These are phyloP conservation scores for Trichoderma parareesei DNA, from an alignment of 495 filamentous ascomycete genomes.

Conservation along the genomic window DNA sequence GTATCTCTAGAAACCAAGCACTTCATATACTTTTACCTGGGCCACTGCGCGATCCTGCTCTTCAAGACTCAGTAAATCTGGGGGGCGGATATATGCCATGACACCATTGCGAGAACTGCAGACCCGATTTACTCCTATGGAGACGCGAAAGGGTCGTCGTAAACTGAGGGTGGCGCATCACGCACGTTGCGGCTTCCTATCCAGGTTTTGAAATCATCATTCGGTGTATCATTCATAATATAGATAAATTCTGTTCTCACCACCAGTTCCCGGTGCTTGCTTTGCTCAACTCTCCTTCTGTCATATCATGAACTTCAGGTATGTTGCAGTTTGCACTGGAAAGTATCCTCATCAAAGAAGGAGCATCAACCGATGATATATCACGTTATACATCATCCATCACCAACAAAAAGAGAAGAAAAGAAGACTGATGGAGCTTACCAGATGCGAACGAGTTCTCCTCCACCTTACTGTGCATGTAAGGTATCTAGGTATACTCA, in stretches of 20 bases:
- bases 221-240: neutral
- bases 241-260: neutral
- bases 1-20: slow-evolving; percentile 79
- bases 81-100: neutral
- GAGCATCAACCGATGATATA: too few relatives aligned
- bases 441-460: too few relatives aligned
- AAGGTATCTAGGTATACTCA: too few relatives aligned
- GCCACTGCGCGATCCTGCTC: slow-evolving; percentile 94
- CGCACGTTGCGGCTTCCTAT: neutral
- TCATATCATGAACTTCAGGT: too few relatives aligned
- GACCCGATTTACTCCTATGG: neutral
- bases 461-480: too few relatives aligned
- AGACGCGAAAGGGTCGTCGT: neutral
- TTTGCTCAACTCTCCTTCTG: neutral
- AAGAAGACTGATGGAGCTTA: too few relatives aligned
- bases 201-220: neutral
- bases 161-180: neutral
- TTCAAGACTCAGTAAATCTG: slow-evolving; percentile 89
- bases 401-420: too few relatives aligned
- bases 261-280: neutral
- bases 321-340: too few relatives aligned
- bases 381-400: too few relatives aligned
- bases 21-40: slow-evolving; percentile 99
- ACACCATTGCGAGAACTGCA: neutral
- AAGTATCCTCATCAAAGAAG: too few relatives aligned